phyloP scores from a whole-genome alignment of 208 protist genomes.

The Crithidia fasciculata region DNA sequence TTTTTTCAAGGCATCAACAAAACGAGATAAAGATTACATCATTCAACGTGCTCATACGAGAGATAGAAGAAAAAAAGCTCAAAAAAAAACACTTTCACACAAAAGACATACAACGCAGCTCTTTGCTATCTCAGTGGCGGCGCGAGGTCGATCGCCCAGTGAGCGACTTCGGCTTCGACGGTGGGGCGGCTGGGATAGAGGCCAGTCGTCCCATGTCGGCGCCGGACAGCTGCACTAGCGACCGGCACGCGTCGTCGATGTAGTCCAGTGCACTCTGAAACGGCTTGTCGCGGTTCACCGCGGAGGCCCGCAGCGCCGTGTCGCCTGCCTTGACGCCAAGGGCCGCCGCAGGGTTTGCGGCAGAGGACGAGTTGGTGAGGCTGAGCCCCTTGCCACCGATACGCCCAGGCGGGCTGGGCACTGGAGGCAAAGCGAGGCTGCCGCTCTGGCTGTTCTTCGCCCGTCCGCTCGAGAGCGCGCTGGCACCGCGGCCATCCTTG shows the following conservation, averaged over 20 bases:
- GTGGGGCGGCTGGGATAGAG: conserved; percentile 31
- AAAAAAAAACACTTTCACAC: not conserved
- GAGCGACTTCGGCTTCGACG: conserved; percentile 30
- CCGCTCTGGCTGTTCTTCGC: conserved; percentile 12
- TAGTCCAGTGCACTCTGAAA: conserved; percentile 47
- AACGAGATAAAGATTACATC: not conserved
- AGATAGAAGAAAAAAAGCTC: conserved; percentile 1
- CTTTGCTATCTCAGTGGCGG: conserved; percentile 17
- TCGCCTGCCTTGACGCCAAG: not conserved
- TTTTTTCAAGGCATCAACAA: not conserved
- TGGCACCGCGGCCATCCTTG: conserved; percentile 6
- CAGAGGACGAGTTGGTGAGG: not conserved
- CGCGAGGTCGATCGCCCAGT: conserved; percentile 5
- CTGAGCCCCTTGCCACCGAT: conserved; percentile 1
- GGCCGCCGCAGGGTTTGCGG: not conserved
- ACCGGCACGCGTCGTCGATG: conserved; percentile 51
- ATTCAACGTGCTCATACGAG: not conserved
- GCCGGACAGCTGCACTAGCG: conserved; percentile 28
- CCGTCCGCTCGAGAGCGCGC: conserved; percentile 9
- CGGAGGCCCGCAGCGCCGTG: not conserved
- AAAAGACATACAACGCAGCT: not conserved
- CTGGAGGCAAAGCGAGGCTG: conserved; percentile 4
- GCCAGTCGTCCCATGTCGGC: conserved; percentile 25
- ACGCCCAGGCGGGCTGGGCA: conserved; percentile 13
- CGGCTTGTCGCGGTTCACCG: conserved; percentile 25